Conservation (phyloP, 139 green algal species). For the Parachlorella kessleri region DNA sequence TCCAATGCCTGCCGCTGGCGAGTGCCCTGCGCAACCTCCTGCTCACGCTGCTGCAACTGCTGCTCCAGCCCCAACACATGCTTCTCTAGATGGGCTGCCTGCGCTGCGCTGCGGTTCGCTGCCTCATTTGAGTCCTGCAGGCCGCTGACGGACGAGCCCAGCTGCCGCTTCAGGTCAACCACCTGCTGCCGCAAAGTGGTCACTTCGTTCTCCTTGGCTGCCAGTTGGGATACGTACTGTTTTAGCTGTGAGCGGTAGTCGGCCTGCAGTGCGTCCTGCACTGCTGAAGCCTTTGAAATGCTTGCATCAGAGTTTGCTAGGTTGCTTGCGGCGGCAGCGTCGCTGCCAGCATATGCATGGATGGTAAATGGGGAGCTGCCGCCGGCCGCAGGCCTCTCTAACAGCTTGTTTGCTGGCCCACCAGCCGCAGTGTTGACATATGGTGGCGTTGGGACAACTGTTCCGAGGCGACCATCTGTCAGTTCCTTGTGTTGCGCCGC, state of each 20-base stretch:
- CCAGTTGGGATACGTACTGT: not conserved
- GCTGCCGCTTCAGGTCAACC: slow-evolving; percentile 1
- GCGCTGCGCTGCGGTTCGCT: not conserved
- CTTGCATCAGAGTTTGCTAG: too few relatives aligned
- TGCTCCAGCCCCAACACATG: not conserved
- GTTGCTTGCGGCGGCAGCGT: too few relatives aligned
- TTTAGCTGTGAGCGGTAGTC: slow-evolving; percentile 22
- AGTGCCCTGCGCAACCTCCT: not conserved
- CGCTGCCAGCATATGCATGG: too few relatives aligned
- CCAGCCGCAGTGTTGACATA: too few relatives aligned
- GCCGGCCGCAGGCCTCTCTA: too few relatives aligned
- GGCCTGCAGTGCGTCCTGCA: not conserved
- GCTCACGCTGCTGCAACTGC: slow-evolving; percentile 5
- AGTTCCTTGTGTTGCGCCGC: too few relatives aligned
- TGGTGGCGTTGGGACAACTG: too few relatives aligned
- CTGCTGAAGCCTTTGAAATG: not conserved
- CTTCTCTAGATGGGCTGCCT: slow-evolving; percentile 2
- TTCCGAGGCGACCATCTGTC: too few relatives aligned
- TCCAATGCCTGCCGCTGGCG: not conserved
- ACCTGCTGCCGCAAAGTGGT: not conserved
- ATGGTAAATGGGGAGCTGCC: too few relatives aligned
- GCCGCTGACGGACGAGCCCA: not conserved
- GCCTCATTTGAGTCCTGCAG: not conserved
- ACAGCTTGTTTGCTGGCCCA: too few relatives aligned
- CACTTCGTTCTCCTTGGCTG: not conserved